These are phyloP conservation scores for Claviceps pazoutovae DNA, from an alignment of 2,329 filamentous ascomycete species.

Conservation along the genomic window DNA sequence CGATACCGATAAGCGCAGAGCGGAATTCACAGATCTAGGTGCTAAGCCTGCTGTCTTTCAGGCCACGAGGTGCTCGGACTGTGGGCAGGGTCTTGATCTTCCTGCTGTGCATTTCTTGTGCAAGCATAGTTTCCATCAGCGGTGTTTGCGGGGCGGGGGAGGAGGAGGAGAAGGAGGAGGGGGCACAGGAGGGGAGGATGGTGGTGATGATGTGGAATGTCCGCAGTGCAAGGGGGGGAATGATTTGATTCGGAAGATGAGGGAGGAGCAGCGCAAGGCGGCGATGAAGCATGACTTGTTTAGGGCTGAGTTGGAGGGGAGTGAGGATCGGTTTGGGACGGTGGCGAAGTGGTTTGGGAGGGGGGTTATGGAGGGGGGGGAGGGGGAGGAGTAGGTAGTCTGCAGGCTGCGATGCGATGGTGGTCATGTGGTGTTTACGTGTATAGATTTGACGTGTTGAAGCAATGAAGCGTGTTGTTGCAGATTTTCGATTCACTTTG, in stretches of 20 bases:
- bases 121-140: conserved; percentile 92
- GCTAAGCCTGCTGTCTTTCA: conserved; percentile 81
- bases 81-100: conserved; percentile 63
- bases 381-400: no score
- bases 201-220: conserved; percentile 61
- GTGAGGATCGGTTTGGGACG: conserved; percentile 75
- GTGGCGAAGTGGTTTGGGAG: conserved; percentile 90
- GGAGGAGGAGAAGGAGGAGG: conserved; percentile 14
- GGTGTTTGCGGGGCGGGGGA: conserved; percentile 50
- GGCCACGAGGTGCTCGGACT: conserved; percentile 74
- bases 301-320: conserved; percentile 60
- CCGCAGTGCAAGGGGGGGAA: conserved; percentile 75
- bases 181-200: conserved; percentile 16
- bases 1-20: conserved; percentile 68
- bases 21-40: conserved; percentile 64
- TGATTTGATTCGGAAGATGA: conserved; percentile 75
- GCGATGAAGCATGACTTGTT: conserved; percentile 84
- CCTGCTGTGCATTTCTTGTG: conserved; percentile 93
- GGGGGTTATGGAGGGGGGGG: conserved; percentile 62
- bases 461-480: no score
- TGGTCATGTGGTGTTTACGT: no score
- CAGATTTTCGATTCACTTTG: no score
- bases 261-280: conserved; percentile 72
- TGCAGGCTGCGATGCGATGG: no score
- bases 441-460: no score